A percentile compares a stretch with the other conserved stretches of the same genome.
Evolutionary conservation across 1,284 basidiomycete genomes (phyloP).

Genomic region (Microbotryum lychnidis-dioicae): DNA sequence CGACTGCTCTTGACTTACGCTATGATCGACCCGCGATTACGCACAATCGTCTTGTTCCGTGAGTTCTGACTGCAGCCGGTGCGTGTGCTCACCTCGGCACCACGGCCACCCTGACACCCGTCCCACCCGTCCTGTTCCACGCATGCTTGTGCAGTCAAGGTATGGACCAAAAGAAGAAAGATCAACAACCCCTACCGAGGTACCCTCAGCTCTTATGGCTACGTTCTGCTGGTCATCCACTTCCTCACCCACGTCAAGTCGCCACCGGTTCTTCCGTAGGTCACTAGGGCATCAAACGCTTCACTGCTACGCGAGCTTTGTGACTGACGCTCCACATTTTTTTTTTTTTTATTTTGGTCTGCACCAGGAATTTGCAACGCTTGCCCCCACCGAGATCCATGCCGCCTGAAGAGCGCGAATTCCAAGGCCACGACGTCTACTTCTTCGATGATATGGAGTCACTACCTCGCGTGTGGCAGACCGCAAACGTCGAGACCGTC

Average conservation of each 20-base stretch:
- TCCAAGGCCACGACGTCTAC: slow-evolving; percentile 59
- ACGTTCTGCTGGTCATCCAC: slow-evolving; percentile 94
- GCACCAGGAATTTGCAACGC: slow-evolving; percentile 39
- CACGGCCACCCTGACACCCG: not conserved
- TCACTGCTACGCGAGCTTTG: slow-evolving; percentile 9
- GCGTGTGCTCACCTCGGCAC: not conserved
- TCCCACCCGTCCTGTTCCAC: no score
- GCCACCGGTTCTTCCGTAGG: slow-evolving; percentile 71
- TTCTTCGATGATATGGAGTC: slow-evolving; percentile 97
- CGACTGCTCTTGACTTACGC: slow-evolving; percentile 93
- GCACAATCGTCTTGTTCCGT: slow-evolving; percentile 93
- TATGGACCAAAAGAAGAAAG: slow-evolving; percentile 96
- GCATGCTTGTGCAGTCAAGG: slow-evolving; percentile 61
- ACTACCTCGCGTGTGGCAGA: slow-evolving; percentile 82
- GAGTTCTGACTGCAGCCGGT: slow-evolving; percentile 42
- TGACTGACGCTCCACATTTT: slow-evolving; percentile 15
- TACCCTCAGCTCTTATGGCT: slow-evolving; percentile 93
- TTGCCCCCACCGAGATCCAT: slow-evolving; percentile 36
- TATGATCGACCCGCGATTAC: slow-evolving; percentile 87
- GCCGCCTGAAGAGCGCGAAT: slow-evolving; percentile 62
- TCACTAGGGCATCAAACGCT: slow-evolving; percentile 44
- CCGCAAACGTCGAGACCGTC: slow-evolving; percentile 83
- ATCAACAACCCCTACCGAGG: slow-evolving; percentile 98
- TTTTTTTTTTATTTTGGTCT: not conserved
- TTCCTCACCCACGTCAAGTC: slow-evolving; percentile 96